phyloP scores from a whole-genome alignment of 495 filamentous ascomycete species.

The Bacidia gigantensis region DNA sequence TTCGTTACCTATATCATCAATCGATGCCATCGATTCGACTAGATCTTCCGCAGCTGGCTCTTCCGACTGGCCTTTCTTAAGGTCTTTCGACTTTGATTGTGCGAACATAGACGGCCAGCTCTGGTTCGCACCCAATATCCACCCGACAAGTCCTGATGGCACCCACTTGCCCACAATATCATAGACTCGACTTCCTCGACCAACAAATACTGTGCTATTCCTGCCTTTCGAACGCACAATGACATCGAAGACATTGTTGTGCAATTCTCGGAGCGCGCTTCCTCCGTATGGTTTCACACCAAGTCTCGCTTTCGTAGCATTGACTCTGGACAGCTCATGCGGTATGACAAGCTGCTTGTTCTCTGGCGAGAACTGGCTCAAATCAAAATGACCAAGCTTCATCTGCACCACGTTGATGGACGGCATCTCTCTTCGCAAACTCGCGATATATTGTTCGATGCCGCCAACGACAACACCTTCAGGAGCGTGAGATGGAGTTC shows the following conservation, averaged over 20 bases:
- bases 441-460: slow-evolving; percentile 62
- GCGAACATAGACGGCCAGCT: background rate
- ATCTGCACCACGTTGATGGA: slow-evolving; percentile 69
- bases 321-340: slow-evolving; percentile 6
- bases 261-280: slow-evolving; percentile 57
- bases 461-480: slow-evolving; percentile 69
- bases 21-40: background rate
- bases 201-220: slow-evolving; percentile 47
- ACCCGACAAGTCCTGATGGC: slow-evolving; percentile 63
- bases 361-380: slow-evolving; percentile 24
- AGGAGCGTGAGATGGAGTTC: slow-evolving; percentile 68
- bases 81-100: background rate
- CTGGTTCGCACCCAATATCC: slow-evolving; percentile 59
- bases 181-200: slow-evolving; percentile 68
- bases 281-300: slow-evolving; percentile 27
- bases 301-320: slow-evolving; percentile 7
- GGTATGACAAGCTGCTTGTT: slow-evolving; percentile 14
- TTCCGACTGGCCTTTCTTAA: background rate
- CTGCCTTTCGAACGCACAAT: slow-evolving; percentile 39
- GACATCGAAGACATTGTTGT: slow-evolving; percentile 79
- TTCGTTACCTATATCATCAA: background rate
- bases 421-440: slow-evolving; percentile 60
- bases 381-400: slow-evolving; percentile 77
- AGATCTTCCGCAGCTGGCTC: background rate
- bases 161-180: slow-evolving; percentile 74